Evolutionary conservation across 345 rosid species (phyloP), one percentile per base, ranked within the genome.

Genomic region (Eucalyptus cloeziana): DNA sequence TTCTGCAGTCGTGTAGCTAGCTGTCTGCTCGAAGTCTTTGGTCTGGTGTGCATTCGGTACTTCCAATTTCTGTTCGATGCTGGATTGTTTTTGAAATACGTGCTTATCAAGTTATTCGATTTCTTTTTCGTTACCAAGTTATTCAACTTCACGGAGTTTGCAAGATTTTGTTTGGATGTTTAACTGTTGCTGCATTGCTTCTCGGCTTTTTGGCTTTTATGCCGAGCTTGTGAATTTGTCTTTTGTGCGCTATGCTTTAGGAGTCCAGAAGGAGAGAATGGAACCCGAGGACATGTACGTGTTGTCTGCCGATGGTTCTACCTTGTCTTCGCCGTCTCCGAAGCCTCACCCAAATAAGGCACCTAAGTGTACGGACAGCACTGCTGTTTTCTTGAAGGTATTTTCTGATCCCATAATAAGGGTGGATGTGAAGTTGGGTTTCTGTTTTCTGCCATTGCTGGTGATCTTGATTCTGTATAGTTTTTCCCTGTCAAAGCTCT

Each of bases 251-350:
- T 76, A 21, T 83, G 85, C 49, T 47, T 7, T 89, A 97, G 99
- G 99, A 85, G 99, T 98, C 88, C 99, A 98, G 94, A 98, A 98
- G 95, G 99, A 98, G 96, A 95, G 99, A 94, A 96, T 97, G 99
- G 95, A 94, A 87, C 95, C 98, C 4, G 98, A 97, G 51, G 99
- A 96, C 92, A 94, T 97, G 97, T 97, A 97, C 92, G 94, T 97
- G 88, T 90, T 97, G 89, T 94, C 96, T 44, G 91, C 95, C n/a
- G 93, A 93, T 89, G 98, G 99, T 85, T 88, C 94, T 76, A 89
- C 92, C 51, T 47, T 97, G 90, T 94, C 94, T 86, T 47, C 95
- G 3, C 99, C 99, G 3, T 96, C 95, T 89, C 98, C 98, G 5
- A 96, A 95, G 93, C 97, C 97, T 10, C 95, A 93, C 93, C 98